Base-by-base conservation (phyloP, 441 rosid species). In the Manihot esculenta region DNA sequence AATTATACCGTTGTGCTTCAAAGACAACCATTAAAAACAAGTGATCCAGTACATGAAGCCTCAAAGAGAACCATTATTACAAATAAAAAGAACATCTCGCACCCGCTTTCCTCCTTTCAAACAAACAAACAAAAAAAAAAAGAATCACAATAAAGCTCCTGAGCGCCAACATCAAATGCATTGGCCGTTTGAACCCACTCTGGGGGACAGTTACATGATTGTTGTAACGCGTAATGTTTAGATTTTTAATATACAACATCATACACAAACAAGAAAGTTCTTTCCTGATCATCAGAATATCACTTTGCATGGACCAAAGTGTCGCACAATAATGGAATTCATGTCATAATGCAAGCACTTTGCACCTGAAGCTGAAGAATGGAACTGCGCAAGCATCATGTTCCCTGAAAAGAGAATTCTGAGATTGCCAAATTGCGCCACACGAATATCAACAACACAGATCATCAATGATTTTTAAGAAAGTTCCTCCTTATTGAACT, bases 401-500 rank as follows among this genome's bases (percentile, higher is more conserved):
- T 57, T 7, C 62, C 66, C 38, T 26, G 14, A 57, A 62, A 15
- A 66, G 42, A 8, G 47, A 62, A 17, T 66, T 13, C 23, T 24
- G 23, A 8, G 12, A 26, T 50, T 60, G 48, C 63, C 47, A 0
- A 63, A 27, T 8, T 58, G 57, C 38, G 57, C 41, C 24, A 61
- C 41, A 30, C 20, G 47, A 44, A 56, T 51, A 55, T 27, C 70
- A 1, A 10, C 10, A 69, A 51, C 35, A 47, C 45, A 24, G n/a
- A 33, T 26, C 60, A 27, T 8, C 20, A 21, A 51, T 5, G 18
- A 69, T 30, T 49, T 64, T 78, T 50, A 85, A 47, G 82, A 85
- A 70, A 82, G 89, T 57, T 86, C 89, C 59, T 84, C 86, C 75
- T 67, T 72, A 26, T 55, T 74, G 74, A 86, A 84, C 81, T 86